A percentile compares a stretch with the other conserved stretches of the same genome.
Evolutionary conservation across 139 green algal genomes (phyloP).

Genomic region (Parachlorella kessleri): DNA sequence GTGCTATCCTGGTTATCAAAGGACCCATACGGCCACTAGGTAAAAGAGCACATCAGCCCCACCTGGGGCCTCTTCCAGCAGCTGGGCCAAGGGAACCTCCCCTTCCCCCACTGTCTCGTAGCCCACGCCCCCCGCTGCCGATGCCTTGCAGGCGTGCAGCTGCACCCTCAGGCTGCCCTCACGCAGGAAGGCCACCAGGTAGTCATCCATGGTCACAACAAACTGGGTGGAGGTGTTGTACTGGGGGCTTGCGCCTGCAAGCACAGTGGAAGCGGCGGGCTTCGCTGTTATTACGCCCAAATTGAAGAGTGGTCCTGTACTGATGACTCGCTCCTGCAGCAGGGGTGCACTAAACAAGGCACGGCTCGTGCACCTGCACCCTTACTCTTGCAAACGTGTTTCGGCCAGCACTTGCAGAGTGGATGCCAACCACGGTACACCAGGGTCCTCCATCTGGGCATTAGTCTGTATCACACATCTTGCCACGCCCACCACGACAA

Average conservation of each 20-base stretch:
- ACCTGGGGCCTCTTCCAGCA: too few species aligned
- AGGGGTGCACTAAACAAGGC: background rate
- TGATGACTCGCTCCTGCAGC: background rate
- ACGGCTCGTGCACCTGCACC: background rate
- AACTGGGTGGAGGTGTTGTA: constrained; percentile 24
- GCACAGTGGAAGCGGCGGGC: too few species aligned
- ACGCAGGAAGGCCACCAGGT: background rate
- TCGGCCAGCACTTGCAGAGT: background rate
- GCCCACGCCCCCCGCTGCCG: background rate
- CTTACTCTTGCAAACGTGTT: background rate
- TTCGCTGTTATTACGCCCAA: too few species aligned
- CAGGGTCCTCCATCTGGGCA: too few species aligned
- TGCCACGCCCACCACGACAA: too few species aligned
- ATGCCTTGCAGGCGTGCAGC: background rate
- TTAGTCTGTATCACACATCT: too few species aligned
- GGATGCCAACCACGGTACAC: too few species aligned
- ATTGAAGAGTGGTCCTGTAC: too few species aligned
- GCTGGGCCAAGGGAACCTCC: background rate
- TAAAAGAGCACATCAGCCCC: too few species aligned
- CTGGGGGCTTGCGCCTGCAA: background rate
- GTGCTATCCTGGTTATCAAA: too few species aligned
- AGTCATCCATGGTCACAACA: background rate
- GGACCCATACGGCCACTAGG: too few species aligned
- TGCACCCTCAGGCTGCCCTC: background rate
- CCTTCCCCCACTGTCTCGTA: background rate